Base-by-base conservation (phyloP, 2,329 filamentous ascomycete species). In the Daldinia sp. region DNA sequence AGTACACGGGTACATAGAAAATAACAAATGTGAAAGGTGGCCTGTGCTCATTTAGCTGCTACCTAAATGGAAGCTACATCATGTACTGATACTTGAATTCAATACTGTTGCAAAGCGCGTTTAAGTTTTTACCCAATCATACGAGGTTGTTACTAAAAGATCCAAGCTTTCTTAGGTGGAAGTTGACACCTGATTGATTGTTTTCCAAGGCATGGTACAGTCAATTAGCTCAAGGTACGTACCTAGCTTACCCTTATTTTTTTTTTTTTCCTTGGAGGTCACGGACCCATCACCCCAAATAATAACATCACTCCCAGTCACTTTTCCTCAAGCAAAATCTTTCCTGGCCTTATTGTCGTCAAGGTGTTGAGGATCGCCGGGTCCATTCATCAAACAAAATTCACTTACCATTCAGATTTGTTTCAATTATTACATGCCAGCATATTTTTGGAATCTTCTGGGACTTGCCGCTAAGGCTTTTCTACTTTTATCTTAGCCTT, bases 281-380 rank as follows among this genome's bases (percentile, higher is more conserved):
- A 51, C 46, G 15, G 51, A 37, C 37, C 53, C 37, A 65, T 28
- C 50, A 41, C 62, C 69, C 69, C 59, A 68, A 69, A 69, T 66
- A 69, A 72, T 68, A 72, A 72, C 67, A 70, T 70, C 68, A 66
- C 70, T 54, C 60, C 62, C 53, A 37, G 57, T 68, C 37, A 37
- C 37, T 63, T 53, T 50, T 56, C 41, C 44, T 33, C 56, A 72
- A 62, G 59, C 58, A 67, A 72, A 67, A 63, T 61, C 66, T 69
- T 60, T 59, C 51, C 56, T 60, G 28, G 50, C 54, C 66, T 66
- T 68, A 59, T 54, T 65, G 53, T 51, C 48, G 57, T 64, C 65
- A 65, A 60, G 66, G 61, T 65, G 59, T 68, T 54, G 44, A 67
- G 55, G 68, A 70, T 70, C 60, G 48, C 61, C 60, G 23, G 33